A percentile compares a stretch with the other conserved stretches of the same genome.
These are phyloP conservation scores for Thermothielavioides terrestris DNA, from an alignment of 495 filamentous ascomycete species.

Conservation along the genomic window DNA sequence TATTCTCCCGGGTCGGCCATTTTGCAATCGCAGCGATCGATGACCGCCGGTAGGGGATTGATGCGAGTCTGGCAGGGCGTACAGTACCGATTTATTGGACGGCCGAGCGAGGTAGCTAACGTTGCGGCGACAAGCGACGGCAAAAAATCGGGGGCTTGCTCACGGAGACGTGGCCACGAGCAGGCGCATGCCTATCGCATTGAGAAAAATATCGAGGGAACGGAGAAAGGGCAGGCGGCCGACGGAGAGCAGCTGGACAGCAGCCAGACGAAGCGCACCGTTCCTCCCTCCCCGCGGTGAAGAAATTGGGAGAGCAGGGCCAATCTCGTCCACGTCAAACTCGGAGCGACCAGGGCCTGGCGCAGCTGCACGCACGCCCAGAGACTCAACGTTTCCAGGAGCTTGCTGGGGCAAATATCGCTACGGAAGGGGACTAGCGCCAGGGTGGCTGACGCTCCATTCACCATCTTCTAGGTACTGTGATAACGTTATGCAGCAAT, in stretches of 20 bases:
- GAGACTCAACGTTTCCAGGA: background rate
- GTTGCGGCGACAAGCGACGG: too few species aligned
- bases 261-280: background rate
- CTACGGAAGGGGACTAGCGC: too few species aligned
- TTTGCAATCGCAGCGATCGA: background rate
- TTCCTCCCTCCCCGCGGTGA: slow-evolving; percentile 3
- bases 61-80: background rate
- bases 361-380: too few species aligned
- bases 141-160: too few species aligned
- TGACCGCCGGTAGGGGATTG: background rate
- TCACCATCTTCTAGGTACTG: too few species aligned
- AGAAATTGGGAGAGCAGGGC: background rate
- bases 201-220: background rate
- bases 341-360: slow-evolving; percentile 1
- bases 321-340: slow-evolving; percentile 7
- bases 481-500: too few species aligned
- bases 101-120: too few species aligned
- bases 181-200: too few species aligned
- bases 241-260: background rate
- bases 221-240: background rate
- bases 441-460: too few species aligned
- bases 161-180: too few species aligned
- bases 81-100: too few species aligned
- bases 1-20: slow-evolving; percentile 27
- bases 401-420: too few species aligned